Conservation (phyloP, 495 filamentous ascomycete genomes). For the Podospora pseudocomata region DNA sequence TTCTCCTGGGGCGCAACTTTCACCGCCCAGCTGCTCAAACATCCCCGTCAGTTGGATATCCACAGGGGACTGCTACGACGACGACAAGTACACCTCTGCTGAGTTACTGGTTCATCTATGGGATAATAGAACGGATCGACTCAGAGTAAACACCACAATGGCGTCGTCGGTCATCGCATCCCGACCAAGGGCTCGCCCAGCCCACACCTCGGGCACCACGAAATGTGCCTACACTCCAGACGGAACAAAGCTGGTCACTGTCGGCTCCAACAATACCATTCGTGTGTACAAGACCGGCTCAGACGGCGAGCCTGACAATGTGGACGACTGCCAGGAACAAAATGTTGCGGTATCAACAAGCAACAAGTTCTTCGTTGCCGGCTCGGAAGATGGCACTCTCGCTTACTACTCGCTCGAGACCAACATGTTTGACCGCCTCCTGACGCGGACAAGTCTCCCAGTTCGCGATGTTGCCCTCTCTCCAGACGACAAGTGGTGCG, state of each 20-base stretch:
- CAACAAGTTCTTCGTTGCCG: constrained; percentile 80
- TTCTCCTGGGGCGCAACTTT: not conserved
- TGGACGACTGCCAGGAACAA: constrained; percentile 82
- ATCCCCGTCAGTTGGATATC: not conserved
- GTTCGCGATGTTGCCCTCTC: constrained; percentile 83
- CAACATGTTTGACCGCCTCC: constrained; percentile 72
- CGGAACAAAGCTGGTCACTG: constrained; percentile 66
- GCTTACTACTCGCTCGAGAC: constrained; percentile 74
- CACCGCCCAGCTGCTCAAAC: not conserved
- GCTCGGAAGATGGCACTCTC: constrained; percentile 90
- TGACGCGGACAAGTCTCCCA: constrained; percentile 77
- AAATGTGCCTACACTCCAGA: constrained; percentile 55
- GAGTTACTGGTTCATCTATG: not conserved
- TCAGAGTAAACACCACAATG: constrained; percentile 32
- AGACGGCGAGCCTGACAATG: constrained; percentile 83
- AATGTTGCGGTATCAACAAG: constrained; percentile 72
- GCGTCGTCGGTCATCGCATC: constrained; percentile 46
- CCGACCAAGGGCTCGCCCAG: constrained; percentile 47
- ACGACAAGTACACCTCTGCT: not conserved
- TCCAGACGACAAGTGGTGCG: constrained; percentile 79
- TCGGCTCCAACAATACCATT: constrained; percentile 84
- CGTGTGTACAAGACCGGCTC: constrained; percentile 86
- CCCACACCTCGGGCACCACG: constrained; percentile 52
- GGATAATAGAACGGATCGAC: constrained; percentile 11
- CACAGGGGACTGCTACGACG: not conserved